Base-by-base conservation (phyloP, 2,329 filamentous ascomycete species). In the Chaetomium strumarium region DNA sequence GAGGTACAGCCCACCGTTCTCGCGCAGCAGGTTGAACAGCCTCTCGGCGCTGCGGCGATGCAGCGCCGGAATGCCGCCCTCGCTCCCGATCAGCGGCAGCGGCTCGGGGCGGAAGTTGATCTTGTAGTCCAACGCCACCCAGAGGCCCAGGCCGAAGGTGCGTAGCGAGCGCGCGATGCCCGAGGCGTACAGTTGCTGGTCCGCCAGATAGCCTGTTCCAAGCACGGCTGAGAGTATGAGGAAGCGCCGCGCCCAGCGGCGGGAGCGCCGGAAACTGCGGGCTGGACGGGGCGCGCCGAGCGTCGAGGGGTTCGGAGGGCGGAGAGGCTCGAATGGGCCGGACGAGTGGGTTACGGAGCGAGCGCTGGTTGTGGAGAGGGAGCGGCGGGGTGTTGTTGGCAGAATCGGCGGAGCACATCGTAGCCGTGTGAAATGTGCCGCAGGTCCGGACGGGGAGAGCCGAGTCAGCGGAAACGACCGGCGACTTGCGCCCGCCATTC, bases 41-140 rank as follows among this genome's bases (percentile, higher is more conserved):
- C 88, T 79, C 71, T 90, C 83, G 0, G 93, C 93, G 65, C 87
- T 95, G 56, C 93, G 84, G 36, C 79, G 74, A 70, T 99, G 93
- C 46, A 97, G 72, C 53, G 90, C 88, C 39, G 81, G 77, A 38
- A 95, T 85, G 46, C 84, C 81, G 20, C 85, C 89, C 2, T 49
- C 55, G 24, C 43, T 52, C 36, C 66, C 65, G 47, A 68, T 58
- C 12, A 65, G 39, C 0, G 46, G 79, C 51, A 84, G 79, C 7
- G 92, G 91, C 59, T 90, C 74, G 6, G 88, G 79, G 6, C 89
- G 82, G 70, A 99, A 99, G 71, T 99, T 97, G 68, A 97, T 75
- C 73, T 96, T 97, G 75, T 99, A 97, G 73, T 99, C 93, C 20
- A 91, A 65, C 1, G 91, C 92, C 14, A 95, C 87, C 42, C 91